Conservation (phyloP, 371 early-diverging fungal genomes). For the Catenaria anguillulae region DNA sequence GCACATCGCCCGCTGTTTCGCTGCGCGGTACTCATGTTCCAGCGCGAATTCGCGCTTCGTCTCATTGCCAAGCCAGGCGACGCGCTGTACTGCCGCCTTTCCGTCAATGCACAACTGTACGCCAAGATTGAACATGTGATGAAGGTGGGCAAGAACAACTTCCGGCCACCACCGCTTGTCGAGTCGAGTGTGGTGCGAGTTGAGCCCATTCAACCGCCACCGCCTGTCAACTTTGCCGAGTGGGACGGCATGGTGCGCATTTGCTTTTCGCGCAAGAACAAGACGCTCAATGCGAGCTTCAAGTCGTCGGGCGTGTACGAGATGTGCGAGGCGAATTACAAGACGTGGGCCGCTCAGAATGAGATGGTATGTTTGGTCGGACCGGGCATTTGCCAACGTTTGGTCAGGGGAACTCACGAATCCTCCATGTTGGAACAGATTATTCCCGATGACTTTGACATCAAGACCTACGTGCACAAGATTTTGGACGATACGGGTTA, state of each 20-base stretch:
- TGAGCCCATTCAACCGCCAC: conserved; percentile 87
- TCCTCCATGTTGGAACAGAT: too few relatives aligned
- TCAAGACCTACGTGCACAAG: conserved; percentile 51
- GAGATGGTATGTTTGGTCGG: too few relatives aligned
- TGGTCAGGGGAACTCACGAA: too few relatives aligned
- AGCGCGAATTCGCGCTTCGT: conserved; percentile 97
- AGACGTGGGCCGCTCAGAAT: conserved; percentile 67
- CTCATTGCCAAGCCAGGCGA: conserved; percentile 95
- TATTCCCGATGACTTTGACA: conserved; percentile 66
- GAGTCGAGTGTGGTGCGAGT: conserved; percentile 94
- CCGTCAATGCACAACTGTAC: conserved; percentile 93
- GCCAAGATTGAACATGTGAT: conserved; percentile 94
- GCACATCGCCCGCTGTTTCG: conserved; percentile 84
- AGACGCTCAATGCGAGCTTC: conserved; percentile 84
- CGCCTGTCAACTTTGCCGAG: conserved; percentile 87
- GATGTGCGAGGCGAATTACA: conserved; percentile 87
- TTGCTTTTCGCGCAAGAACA: conserved; percentile 93
- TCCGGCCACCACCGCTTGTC: conserved; percentile 98
- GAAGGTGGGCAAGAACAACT: conserved; percentile 97
- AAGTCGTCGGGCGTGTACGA: conserved; percentile 69
- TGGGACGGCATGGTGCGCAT: conserved; percentile 97
- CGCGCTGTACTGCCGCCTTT: conserved; percentile 83
- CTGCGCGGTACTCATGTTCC: conserved; percentile 97
- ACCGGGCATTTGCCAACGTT: too few relatives aligned
- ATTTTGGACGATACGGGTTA: conserved; percentile 53